Conservation (phyloP, 768 basidiomycete genomes). For the Russula sp. region DNA sequence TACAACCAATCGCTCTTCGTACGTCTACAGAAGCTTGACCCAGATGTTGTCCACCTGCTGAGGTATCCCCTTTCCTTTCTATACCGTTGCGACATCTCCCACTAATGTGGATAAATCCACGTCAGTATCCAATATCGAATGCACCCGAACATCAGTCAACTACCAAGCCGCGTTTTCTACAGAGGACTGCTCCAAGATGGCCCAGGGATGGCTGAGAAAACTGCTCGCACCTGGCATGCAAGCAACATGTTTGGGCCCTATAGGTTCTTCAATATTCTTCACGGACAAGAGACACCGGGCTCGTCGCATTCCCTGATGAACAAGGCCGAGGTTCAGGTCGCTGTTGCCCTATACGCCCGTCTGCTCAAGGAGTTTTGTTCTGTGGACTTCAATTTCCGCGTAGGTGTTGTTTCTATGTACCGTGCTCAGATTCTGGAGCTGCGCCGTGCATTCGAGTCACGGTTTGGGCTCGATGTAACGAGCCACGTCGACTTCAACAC, state of each 20-base stretch:
- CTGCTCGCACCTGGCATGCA: slow-evolving; percentile 78
- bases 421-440: slow-evolving; percentile 80
- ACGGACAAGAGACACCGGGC: slow-evolving; percentile 55
- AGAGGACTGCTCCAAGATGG: slow-evolving; percentile 74
- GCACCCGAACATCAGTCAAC: slow-evolving; percentile 90
- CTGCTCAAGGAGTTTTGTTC: slow-evolving; percentile 55
- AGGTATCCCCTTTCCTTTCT: slow-evolving; percentile 43
- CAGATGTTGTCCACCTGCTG: slow-evolving; percentile 83
- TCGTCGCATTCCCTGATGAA: slow-evolving; percentile 73
- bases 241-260: slow-evolving; percentile 76
- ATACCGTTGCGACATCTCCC: not conserved
- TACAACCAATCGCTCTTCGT: slow-evolving; percentile 95
- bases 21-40: slow-evolving; percentile 70
- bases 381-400: slow-evolving; percentile 45
- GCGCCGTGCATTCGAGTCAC: slow-evolving; percentile 54
- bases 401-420: slow-evolving; percentile 90
- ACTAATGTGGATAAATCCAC: not conserved
- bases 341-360: slow-evolving; percentile 67
- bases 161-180: slow-evolving; percentile 90
- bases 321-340: slow-evolving; percentile 60
- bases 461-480: slow-evolving; percentile 65
- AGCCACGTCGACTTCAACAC: slow-evolving; percentile 88
- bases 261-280: slow-evolving; percentile 76
- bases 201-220: slow-evolving; percentile 79
- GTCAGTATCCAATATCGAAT: slow-evolving; percentile 96